A percentile compares a stretch with the other conserved stretches of the same genome.
Conservation (phyloP, 2,329 filamentous ascomycete genomes). For the Alternaria arbusti region DNA sequence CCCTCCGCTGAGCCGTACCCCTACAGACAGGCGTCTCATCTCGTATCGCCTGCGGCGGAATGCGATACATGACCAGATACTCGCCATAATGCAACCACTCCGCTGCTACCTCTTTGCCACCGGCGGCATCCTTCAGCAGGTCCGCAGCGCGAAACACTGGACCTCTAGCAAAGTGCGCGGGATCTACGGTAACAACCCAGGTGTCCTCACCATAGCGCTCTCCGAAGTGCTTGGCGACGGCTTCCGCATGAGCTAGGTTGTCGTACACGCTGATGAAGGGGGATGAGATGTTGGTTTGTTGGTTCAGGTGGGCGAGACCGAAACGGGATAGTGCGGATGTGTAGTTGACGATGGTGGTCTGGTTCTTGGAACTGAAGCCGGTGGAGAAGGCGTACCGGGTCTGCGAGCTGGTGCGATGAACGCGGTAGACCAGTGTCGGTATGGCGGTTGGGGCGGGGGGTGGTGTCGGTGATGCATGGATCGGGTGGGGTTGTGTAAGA, state of each 20-base stretch:
- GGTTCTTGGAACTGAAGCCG: constrained; percentile 45
- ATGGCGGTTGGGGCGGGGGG: constrained; percentile 28
- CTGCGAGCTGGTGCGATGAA: constrained; percentile 36
- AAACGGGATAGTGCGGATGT: constrained; percentile 31
- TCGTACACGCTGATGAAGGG: constrained; percentile 46
- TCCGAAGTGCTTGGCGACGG: constrained; percentile 30
- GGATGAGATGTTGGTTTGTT: constrained; percentile 44
- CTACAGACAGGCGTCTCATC: constrained; percentile 35
- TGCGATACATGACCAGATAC: constrained; percentile 45
- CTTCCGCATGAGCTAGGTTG: constrained; percentile 32
- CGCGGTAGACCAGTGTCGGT: constrained; percentile 39
- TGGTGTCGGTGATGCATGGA: neutral
- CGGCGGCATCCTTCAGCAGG: constrained; percentile 24
- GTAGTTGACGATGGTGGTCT: constrained; percentile 42
- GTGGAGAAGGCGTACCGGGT: constrained; percentile 39
- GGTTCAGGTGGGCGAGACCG: constrained; percentile 38
- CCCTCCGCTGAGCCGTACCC: constrained; percentile 23
- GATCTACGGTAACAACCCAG: constrained; percentile 38
- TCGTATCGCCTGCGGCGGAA: constrained; percentile 41
- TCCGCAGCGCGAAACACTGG: constrained; percentile 43
- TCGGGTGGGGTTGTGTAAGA: neutral
- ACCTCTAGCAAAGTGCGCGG: constrained; percentile 36
- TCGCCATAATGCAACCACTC: constrained; percentile 42
- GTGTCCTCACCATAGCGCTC: constrained; percentile 30
- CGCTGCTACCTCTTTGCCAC: constrained; percentile 1